Conservation (phyloP, 1,284 basidiomycete genomes). For the Porodaedalea pini region DNA sequence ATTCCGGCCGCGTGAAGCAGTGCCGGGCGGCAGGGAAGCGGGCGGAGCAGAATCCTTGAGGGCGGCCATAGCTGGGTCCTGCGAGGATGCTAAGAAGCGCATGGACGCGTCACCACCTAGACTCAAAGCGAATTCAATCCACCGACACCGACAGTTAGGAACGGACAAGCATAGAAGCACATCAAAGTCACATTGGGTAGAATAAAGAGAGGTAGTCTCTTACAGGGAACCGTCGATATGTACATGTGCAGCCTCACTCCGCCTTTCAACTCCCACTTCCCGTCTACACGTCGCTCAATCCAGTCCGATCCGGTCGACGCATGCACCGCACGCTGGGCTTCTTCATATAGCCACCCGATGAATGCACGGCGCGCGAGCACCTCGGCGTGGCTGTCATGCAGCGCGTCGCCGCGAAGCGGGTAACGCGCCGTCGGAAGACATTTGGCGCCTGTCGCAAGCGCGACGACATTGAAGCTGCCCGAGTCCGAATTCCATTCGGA, state of each 20-base stretch:
- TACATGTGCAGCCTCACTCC: conserved; percentile 67
- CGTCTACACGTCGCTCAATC: conserved; percentile 35
- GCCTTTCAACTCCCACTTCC: conserved; percentile 47
- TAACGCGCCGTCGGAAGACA: conserved; percentile 70
- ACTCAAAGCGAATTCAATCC: background rate
- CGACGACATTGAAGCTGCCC: conserved; percentile 47
- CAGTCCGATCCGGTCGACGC: conserved; percentile 37
- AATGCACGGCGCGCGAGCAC: conserved; percentile 80
- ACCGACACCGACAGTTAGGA: background rate
- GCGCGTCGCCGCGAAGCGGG: conserved; percentile 68
- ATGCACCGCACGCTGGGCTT: conserved; percentile 43
- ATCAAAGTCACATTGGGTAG: background rate
- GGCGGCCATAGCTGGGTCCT: conserved; percentile 65
- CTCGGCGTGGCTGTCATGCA: conserved; percentile 92
- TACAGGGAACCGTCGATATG: conserved; percentile 88
- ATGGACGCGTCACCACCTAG: conserved; percentile 90
- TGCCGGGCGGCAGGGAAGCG: conserved; percentile 34
- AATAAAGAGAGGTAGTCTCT: conserved; percentile 23
- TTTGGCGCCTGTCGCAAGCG: conserved; percentile 83
- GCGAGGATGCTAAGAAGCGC: conserved; percentile 65
- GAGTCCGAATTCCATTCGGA: background rate
- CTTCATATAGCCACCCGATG: conserved; percentile 76
- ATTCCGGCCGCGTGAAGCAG: conserved; percentile 69
- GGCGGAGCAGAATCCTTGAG: conserved; percentile 53
- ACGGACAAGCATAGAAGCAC: background rate